These are phyloP conservation scores for Primulina huaijiensis DNA, from an alignment of 257 asterid genomes.

Conservation along the genomic window DNA sequence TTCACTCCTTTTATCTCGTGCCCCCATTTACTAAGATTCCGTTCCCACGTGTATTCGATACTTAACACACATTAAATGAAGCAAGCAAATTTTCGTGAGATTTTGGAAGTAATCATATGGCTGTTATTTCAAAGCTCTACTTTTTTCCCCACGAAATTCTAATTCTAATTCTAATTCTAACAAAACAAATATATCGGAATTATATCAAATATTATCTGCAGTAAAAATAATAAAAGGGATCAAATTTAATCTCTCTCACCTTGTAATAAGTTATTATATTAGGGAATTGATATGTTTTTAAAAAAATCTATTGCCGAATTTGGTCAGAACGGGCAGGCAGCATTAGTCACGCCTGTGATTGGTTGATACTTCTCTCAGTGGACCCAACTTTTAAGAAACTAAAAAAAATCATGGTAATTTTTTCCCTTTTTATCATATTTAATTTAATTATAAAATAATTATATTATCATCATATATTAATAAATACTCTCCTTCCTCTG, in stretches of 20 bases:
- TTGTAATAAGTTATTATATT: too few relatives aligned
- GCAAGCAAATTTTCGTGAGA: too few relatives aligned
- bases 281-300: too few relatives aligned
- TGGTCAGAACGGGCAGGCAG: conserved; percentile 29
- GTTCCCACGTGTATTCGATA: too few relatives aligned
- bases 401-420: background rate
- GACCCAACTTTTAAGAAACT: background rate
- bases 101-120: too few relatives aligned
- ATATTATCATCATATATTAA: background rate
- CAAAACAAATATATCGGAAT: too few relatives aligned
- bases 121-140: too few relatives aligned
- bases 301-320: conserved; percentile 6
- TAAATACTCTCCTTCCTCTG: conserved; percentile 23
- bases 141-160: too few relatives aligned
- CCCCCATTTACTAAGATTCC: background rate
- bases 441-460: background rate
- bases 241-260: too few relatives aligned
- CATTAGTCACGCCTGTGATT: conserved; percentile 24
- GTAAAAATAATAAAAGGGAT: too few relatives aligned
- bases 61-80: too few relatives aligned
- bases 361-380: background rate
- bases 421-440: conserved; percentile 4
- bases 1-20: background rate
- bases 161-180: too few relatives aligned
- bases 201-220: background rate